Conservation (phyloP, 441 rosid species). For the Brassica balearica region DNA sequence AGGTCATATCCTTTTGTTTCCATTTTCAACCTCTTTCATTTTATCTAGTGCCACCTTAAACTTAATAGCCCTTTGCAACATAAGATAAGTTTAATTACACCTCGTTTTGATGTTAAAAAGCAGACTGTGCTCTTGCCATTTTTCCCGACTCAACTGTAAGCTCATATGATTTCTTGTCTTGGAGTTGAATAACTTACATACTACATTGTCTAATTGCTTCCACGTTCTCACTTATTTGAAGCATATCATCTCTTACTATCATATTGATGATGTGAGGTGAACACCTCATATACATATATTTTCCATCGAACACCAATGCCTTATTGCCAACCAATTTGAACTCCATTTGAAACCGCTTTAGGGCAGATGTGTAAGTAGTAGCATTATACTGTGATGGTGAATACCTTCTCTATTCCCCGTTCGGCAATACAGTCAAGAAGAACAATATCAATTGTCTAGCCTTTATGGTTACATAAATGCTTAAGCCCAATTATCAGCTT, state of each 20-base stretch:
- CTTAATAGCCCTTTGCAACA: neutral
- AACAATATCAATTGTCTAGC: neutral
- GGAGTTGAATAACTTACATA: neutral
- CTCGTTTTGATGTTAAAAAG: neutral
- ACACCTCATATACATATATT: no score
- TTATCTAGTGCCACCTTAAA: neutral
- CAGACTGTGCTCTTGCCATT: neutral
- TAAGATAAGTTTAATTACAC: neutral
- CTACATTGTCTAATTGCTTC: neutral
- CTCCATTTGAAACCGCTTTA: neutral
- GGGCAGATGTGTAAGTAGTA: neutral
- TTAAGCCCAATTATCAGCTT: neutral
- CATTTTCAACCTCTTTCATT: neutral
- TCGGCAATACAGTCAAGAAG: neutral
- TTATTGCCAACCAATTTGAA: neutral
- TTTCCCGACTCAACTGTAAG: neutral
- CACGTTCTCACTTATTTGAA: neutral
- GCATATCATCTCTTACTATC: neutral
- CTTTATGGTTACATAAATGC: neutral
- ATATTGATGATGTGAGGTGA: neutral
- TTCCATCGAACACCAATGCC: neutral
- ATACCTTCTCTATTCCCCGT: neutral
- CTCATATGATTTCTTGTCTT: neutral
- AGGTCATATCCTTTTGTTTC: neutral
- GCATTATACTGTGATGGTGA: no score